Base-by-base conservation (phyloP, 106 monocot species). In the Vanilla planifolia region DNA sequence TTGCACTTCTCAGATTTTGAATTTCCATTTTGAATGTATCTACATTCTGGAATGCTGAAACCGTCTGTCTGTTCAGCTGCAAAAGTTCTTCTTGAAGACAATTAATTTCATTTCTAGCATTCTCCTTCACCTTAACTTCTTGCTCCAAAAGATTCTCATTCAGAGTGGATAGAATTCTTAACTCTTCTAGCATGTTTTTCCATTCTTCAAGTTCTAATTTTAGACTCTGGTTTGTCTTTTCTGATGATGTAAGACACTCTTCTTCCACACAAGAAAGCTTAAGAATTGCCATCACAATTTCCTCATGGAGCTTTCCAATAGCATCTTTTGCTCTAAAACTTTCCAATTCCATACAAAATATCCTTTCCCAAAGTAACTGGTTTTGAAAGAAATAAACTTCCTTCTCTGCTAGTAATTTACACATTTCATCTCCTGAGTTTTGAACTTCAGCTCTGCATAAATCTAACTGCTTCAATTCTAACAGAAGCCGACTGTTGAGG, bases 311-410 rank as follows among this genome's bases (percentile, higher is more conserved):
- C 57, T 57, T 57, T 35, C 6, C 35, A 57, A 79, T 27, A 16
- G 79, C 79, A 59, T 50, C 26, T 55, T 67, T 68, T 28, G 76
- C 57, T n/a, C 25, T 45, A 42, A 61, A 59, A 1, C 77, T 60
- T 59, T 74, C 65, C 45, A 51, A 26, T 27, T 80, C 88, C 68
- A 88, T 19, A 24, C 26, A 52, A 57, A 71, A 69, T 46, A 76
- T 61, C 33, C 62, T 69, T 64, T 76, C 73, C 26, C 50, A 2
- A 8, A 62, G 80, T 27, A 48, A 37, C 48, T 70, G 59, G 41
- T 63, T 59, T 22, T 66, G 72, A 44, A 69, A 11, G 67, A 70
- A 37, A 61, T 73, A 60, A 41, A 44, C 64, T 50, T 88, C 77
- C 69, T 74, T 88, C 9, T 57, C 57, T 9, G 57, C 33, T 35